Evolutionary conservation across 1,284 basidiomycete genomes (phyloP), one percentile per base, ranked within the genome.

Genomic region (Peniophora sp.): DNA sequence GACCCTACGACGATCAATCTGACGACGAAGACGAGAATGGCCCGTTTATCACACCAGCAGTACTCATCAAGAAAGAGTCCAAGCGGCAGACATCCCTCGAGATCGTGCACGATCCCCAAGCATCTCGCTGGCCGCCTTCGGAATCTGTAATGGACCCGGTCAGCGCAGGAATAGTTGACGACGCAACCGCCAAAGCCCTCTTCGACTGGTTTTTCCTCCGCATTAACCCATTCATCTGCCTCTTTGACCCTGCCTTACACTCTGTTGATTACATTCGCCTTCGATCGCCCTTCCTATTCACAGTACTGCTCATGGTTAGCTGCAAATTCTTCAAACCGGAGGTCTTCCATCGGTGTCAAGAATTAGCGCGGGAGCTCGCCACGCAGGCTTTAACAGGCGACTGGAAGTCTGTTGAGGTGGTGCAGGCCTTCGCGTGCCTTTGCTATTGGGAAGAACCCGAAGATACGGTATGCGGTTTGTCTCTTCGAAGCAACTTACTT

Each of bases 381-480:
- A 70, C 85, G n/a, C 78, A 76, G 51, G 85, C 88, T 1, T 92
- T 92, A 59, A 75, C 79, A 12, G 85, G 91, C 55, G 75, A 73
- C 22, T 83, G 79, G 75, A 88, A 89, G 62, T 74, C 79, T 50
- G 80, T 93, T 44, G 90, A 92, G 63, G 80, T 90, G n/a, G 81
- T 89, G 2, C 90, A 93, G 65, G 87, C 89, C 24, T 87, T 90
- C 63, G 83, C 86, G 8, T 87, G 89, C 58, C 71, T 92, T 52
- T 89, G 85, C 35, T 92, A 92, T 63, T 93, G 91, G 91, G 86
- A 79, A 66, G 89, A 90, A 61, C 83, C 85, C 35, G 81, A 88
- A 56, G 88, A 91, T 59, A 85, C 78, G 50, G 85, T 86, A 77
- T 71, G 32, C 51, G 47, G 44, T 47, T 52, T 55, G 48, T 45